Evolutionary conservation across 2,329 filamentous ascomycete genomes (phyloP).

Genomic region (Xylariaceae sp.): DNA sequence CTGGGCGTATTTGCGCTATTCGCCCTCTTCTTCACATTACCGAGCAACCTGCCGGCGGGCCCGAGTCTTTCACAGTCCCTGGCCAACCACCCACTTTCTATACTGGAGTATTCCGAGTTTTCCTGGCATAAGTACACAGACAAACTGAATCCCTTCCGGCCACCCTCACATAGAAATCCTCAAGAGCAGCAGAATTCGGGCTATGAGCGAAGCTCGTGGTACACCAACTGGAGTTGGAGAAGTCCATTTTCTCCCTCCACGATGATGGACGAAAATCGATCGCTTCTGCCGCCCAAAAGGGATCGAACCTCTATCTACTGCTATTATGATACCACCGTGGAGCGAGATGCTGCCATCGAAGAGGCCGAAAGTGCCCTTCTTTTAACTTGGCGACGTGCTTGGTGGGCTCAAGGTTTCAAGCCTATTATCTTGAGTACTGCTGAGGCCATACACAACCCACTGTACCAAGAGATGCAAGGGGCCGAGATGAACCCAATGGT

Average conservation of each 20-base stretch:
- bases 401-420: conserved; percentile 91
- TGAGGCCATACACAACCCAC: conserved; percentile 77
- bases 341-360: conserved; percentile 57
- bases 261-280: conserved; percentile 73
- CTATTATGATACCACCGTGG: conserved; percentile 70
- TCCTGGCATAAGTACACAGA: conserved; percentile 46
- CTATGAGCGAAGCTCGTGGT: conserved; percentile 75
- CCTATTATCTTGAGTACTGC: conserved; percentile 73
- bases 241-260: conserved; percentile 81
- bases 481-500: conserved; percentile 56
- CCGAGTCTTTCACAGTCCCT: conserved; percentile 45
- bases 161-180: conserved; percentile 57
- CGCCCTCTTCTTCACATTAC: conserved; percentile 48
- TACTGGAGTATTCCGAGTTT: conserved; percentile 42
- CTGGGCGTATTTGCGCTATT: conserved; percentile 51
- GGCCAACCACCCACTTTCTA: conserved; percentile 45
- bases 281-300: conserved; percentile 71
- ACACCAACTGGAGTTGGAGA: conserved; percentile 83
- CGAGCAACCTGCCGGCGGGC: conserved; percentile 43
- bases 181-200: conserved; percentile 73
- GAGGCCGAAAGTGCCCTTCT: conserved; percentile 75
- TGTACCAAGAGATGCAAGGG: conserved; percentile 65
- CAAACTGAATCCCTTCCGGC: conserved; percentile 60
- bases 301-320: conserved; percentile 76
- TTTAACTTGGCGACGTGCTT: conserved; percentile 83